Base-by-base conservation (phyloP, 352 stramenopile genomes). In the Pythium dissotocum region DNA sequence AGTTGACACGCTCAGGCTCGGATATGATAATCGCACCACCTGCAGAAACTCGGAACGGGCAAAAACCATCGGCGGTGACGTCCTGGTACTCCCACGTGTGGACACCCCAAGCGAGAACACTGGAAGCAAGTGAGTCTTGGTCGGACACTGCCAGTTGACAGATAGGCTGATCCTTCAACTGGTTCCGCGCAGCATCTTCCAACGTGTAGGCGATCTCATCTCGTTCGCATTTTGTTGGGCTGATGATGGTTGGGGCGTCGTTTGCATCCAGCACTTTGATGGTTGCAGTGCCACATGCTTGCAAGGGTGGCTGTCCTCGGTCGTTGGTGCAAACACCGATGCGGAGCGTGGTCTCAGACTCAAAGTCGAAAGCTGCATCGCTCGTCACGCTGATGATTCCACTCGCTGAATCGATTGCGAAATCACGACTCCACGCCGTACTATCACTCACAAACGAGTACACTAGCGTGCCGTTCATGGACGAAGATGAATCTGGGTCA, bases 231-330 rank as follows among this genome's bases (percentile, higher is more conserved):
- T 3, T 42, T 18, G 28, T 54, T 8, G 72, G 72, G 2, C 59
- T 53, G 9, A 78, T 58, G 2, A 57, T n/a, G 1, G 63, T 73
- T 26, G 72, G 72, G 1, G 62, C 18, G 51, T 78, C 72, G 38
- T 78, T 78, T 0, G 62, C 62, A 58, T 78, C 72, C 2, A 65
- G 12, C 2, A 78, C 59, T 14, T 59, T 67, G n/a, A 78, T 49
- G 16, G 61, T 67, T 0, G 69, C 58, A 2, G 30, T 62, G 0
- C 53, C 65, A 51, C 72, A 78, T 9, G 55, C 21, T 12, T 61
- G 56, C 38, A 75, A 30, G 14, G 72, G 58, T 4, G 68, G 63
- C 9, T 46, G 44, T 18, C 62, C 67, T 28, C 28, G 56, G 61
- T 78, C 72, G 2, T 54, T 36, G 0, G 51, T 54, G 26, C 72